Base-by-base conservation (phyloP, 2,329 filamentous ascomycete species). In the Penicillium sp. region DNA sequence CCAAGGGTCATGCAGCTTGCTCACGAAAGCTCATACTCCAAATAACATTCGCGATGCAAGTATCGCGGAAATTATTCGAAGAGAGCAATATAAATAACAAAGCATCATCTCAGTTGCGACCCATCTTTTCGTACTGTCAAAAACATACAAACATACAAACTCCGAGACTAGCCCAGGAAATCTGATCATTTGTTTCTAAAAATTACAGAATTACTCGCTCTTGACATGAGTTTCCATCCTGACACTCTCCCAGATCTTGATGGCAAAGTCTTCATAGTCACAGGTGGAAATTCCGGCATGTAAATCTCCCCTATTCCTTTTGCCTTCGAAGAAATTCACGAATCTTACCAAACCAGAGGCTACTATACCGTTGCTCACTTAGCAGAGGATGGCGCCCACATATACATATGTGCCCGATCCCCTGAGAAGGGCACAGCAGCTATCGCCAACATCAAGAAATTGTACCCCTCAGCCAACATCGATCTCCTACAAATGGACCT, bases 281-380 rank as follows among this genome's bases (percentile, higher is more conserved):
- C 78, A 14, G 78, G 78, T 42, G 77, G 77, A 0, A 79, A 79
- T 55, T 72, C 77, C 11, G 78, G 78, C 64, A 78, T 79, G 76
- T 78, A 65, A 64, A 74, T 71, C 52, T 61, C 48, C 53, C 35
- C 57, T 29, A 6, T 35, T 2, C 9, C 11, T 51, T 60, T 21
- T 31, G 9, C 7, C 7, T 13, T 35, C 39, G 26, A 52, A 57
- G 31, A 16, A 35, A 46, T 16, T 54, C 55, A 29, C 13, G 47
- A 22, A 19, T 27, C 19, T n/a, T 9, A 7, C 50, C 35, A 31
- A 19, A 14, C n/a, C 13, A 57, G 55, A 11, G 76, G 75, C 27
- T 72, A 71, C 31, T 58, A 70, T 43, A 79, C 75, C 14, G 74
- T 76, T 14, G 60, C 70, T 19, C 68, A 67, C 11, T 69, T 78